phyloP scores from a whole-genome alignment of 352 stramenopile genomes.

The Phytophthora idaei region DNA sequence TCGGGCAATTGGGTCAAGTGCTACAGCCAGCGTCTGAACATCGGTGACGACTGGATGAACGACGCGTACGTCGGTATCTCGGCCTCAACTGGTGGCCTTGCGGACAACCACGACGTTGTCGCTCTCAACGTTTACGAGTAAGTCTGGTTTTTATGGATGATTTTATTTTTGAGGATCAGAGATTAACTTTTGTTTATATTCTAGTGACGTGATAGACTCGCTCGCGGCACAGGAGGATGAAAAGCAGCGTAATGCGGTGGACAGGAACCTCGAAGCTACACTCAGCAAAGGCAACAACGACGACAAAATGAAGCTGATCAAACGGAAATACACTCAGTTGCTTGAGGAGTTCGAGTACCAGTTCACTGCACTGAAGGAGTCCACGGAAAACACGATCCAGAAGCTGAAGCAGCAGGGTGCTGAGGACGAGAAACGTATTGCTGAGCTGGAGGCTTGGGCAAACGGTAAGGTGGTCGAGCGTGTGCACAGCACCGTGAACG shows the following conservation, averaged over 20 bases:
- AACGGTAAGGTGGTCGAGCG: slow-evolving; percentile 63
- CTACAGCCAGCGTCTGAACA: slow-evolving; percentile 54
- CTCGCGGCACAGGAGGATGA: slow-evolving; percentile 51
- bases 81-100: slow-evolving; percentile 80
- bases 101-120: slow-evolving; percentile 87
- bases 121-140: slow-evolving; percentile 81
- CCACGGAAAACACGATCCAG: slow-evolving; percentile 80
- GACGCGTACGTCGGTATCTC: slow-evolving; percentile 76
- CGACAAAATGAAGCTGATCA: slow-evolving; percentile 68
- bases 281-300: slow-evolving; percentile 62
- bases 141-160: slow-evolving; percentile 19
- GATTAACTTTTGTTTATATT: slow-evolving; percentile 18
- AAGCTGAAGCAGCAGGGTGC: slow-evolving; percentile 77
- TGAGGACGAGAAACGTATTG: slow-evolving; percentile 73
- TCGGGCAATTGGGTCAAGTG: slow-evolving; percentile 78
- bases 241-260: slow-evolving; percentile 64
- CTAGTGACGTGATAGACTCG: slow-evolving; percentile 71
- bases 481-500: slow-evolving; percentile 56
- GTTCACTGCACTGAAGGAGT: slow-evolving; percentile 84
- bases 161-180: slow-evolving; percentile 4
- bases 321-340: slow-evolving; percentile 81
- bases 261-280: slow-evolving; percentile 53
- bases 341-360: slow-evolving; percentile 88
- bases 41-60: slow-evolving; percentile 64
- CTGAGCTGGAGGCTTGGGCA: slow-evolving; percentile 73